These are phyloP conservation scores for Globisporangium cystogenes DNA, from an alignment of 352 stramenopile species.

Conservation along the genomic window DNA sequence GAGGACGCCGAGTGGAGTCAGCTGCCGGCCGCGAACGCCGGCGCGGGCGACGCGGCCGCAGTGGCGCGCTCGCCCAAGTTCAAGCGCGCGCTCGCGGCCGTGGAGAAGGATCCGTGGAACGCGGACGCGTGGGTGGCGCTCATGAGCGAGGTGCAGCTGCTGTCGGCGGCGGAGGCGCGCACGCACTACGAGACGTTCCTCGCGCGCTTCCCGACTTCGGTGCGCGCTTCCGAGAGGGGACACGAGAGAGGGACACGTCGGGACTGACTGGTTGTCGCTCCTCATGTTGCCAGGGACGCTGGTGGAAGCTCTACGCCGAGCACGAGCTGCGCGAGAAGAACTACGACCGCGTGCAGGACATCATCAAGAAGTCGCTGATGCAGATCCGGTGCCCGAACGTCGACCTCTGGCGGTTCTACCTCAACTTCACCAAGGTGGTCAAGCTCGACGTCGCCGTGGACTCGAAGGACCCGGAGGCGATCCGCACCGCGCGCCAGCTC, in stretches of 20 bases:
- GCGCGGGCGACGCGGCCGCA: background rate
- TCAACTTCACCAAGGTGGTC: constrained; percentile 84
- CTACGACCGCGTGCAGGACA: constrained; percentile 81
- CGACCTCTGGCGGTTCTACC: constrained; percentile 85
- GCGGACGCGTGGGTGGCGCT: constrained; percentile 73
- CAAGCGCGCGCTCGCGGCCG: constrained; percentile 40
- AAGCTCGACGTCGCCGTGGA: constrained; percentile 73
- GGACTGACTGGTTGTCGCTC: background rate
- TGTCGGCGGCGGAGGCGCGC: constrained; percentile 57
- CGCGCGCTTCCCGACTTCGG: constrained; percentile 57
- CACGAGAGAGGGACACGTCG: background rate
- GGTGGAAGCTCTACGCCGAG: constrained; percentile 85
- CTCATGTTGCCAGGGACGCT: constrained; percentile 33
- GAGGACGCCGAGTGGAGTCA: constrained; percentile 74
- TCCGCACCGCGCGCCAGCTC: constrained; percentile 55
- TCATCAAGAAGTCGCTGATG: constrained; percentile 88
- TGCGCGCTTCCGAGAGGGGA: constrained; percentile 4
- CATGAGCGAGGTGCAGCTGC: constrained; percentile 71
- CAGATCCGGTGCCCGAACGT: constrained; percentile 75
- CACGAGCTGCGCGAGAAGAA: constrained; percentile 83
- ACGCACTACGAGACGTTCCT: constrained; percentile 80
- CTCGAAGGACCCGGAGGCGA: constrained; percentile 47
- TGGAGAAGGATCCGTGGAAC: constrained; percentile 65
- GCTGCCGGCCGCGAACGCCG: constrained; percentile 14
- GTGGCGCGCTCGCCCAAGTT: constrained; percentile 34